A percentile compares a stretch with the other conserved stretches of the same genome.
These are phyloP conservation scores for Calonectria ilicicola DNA, from an alignment of 2,329 filamentous ascomycete species.

Conservation along the genomic window DNA sequence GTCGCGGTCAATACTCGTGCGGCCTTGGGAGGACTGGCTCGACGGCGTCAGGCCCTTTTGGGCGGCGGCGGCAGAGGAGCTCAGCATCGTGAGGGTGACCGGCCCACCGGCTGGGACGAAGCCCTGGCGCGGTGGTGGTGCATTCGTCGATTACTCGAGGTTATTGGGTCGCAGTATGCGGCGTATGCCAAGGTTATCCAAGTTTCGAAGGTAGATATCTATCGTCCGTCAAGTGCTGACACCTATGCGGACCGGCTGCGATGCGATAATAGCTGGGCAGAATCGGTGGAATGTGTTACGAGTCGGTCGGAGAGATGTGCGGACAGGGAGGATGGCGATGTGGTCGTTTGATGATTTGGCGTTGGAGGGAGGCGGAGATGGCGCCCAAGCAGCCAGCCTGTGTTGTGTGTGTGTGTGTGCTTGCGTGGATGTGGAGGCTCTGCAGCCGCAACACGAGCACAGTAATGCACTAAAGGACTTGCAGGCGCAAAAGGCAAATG, in stretches of 20 bases:
- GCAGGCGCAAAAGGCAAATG: constrained; percentile 31
- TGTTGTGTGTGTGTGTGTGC: constrained; percentile 22
- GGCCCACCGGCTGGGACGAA: constrained; percentile 54
- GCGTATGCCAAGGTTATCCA: constrained; percentile 30
- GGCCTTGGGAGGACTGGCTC: constrained; percentile 49
- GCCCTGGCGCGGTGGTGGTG: constrained; percentile 49
- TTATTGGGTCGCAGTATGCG: constrained; percentile 24
- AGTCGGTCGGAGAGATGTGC: constrained; percentile 16
- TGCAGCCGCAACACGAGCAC: constrained; percentile 27
- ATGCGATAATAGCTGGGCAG: neutral
- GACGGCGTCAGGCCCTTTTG: constrained; percentile 48
- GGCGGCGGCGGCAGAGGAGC: constrained; percentile 46
- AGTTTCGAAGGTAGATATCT: constrained; percentile 19
- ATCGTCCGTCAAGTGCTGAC: constrained; percentile 6
- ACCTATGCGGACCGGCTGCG: neutral
- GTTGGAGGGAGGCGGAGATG: constrained; percentile 35
- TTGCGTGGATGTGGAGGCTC: constrained; percentile 40
- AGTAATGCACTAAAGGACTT: constrained; percentile 19
- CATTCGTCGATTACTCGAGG: constrained; percentile 49
- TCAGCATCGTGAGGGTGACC: constrained; percentile 48
- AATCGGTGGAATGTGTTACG: constrained; percentile 16
- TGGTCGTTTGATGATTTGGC: constrained; percentile 15
- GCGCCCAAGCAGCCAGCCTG: constrained; percentile 20
- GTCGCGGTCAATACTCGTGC: constrained; percentile 64
- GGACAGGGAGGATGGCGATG: constrained; percentile 14